Percentiles rank a stretch among this genome's conserved stretches.
Conservation (phyloP, 257 asterid species). For the Ehretia macrophylla region DNA sequence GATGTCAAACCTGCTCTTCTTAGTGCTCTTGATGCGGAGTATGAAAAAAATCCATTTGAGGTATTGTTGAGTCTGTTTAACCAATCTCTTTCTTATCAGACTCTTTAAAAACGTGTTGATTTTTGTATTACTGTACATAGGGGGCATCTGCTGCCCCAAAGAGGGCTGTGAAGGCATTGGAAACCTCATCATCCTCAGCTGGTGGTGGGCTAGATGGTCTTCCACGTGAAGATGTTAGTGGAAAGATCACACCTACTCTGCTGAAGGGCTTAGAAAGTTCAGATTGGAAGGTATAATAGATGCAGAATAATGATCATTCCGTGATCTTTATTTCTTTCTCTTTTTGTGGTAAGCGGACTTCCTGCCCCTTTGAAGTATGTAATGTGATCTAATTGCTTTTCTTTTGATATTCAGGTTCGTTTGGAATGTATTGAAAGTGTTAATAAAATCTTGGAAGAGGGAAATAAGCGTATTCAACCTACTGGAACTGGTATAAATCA, state of each 20-base stretch:
- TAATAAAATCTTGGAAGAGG: conserved; percentile 86
- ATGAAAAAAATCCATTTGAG: conserved; percentile 94
- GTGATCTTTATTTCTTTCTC: neutral
- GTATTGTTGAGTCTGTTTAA: conserved; percentile 28
- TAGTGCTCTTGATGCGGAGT: conserved; percentile 95
- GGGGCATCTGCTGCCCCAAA: conserved; percentile 80
- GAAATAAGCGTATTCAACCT: conserved; percentile 91
- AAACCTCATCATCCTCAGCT: conserved; percentile 41
- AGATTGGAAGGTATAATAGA: conserved; percentile 89
- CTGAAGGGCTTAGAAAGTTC: conserved; percentile 93
- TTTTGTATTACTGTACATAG: conserved; percentile 31
- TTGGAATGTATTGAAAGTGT: conserved; percentile 92
- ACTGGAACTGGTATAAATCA: conserved; percentile 85
- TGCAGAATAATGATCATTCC: conserved; percentile 1
- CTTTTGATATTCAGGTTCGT: conserved; percentile 48
- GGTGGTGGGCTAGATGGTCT: conserved; percentile 81
- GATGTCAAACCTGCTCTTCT: conserved; percentile 99
- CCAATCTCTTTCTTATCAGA: conserved; percentile 5
- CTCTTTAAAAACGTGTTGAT: conserved; percentile 9
- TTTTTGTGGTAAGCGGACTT: neutral
- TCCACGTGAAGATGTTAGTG: conserved; percentile 98
- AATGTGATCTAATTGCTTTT: conserved; percentile 9
- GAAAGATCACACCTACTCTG: conserved; percentile 76
- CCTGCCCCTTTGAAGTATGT: neutral
- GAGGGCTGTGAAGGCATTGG: conserved; percentile 67